Conservation (phyloP, 208 protist species). For the Trypanosoma scelopori region DNA sequence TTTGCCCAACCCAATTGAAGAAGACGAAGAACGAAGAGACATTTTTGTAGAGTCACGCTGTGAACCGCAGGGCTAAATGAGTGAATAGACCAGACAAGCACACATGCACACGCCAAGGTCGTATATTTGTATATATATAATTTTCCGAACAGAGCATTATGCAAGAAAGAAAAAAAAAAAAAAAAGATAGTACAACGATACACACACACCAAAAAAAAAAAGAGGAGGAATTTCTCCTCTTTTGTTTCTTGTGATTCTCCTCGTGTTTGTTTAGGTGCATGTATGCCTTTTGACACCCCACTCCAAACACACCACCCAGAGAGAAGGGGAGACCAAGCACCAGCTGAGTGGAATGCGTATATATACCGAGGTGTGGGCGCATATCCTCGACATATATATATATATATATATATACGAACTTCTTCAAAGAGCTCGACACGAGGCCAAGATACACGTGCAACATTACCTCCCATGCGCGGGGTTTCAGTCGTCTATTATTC, state of each 20-base stretch:
- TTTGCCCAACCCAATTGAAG: too few relatives aligned
- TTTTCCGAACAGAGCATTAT: too few relatives aligned
- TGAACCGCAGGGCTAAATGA: conserved; percentile 13
- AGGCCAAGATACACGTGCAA: too few relatives aligned
- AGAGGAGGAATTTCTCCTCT: background rate
- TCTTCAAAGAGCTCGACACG: too few relatives aligned
- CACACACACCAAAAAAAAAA: conserved; percentile 9
- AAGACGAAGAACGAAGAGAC: too few relatives aligned
- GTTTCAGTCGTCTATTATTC: conserved; percentile 14
- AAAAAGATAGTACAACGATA: conserved; percentile 21
- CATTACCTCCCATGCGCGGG: too few relatives aligned
- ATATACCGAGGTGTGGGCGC: too few relatives aligned
- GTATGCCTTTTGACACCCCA: background rate
- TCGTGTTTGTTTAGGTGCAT: background rate
- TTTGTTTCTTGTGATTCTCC: background rate
- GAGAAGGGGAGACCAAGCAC: background rate
- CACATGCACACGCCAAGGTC: background rate
- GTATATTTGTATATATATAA: background rate
- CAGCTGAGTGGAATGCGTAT: too few relatives aligned
- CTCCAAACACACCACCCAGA: background rate
- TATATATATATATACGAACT: too few relatives aligned
- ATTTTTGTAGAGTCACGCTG: background rate
- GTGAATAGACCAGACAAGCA: conserved; percentile 7
- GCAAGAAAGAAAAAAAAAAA: conserved; percentile 1
- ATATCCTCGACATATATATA: too few relatives aligned